A percentile compares a stretch with the other conserved stretches of the same genome.
These are phyloP conservation scores for Cercis canadensis DNA, from an alignment of 306 rosid genomes.

Conservation along the genomic window DNA sequence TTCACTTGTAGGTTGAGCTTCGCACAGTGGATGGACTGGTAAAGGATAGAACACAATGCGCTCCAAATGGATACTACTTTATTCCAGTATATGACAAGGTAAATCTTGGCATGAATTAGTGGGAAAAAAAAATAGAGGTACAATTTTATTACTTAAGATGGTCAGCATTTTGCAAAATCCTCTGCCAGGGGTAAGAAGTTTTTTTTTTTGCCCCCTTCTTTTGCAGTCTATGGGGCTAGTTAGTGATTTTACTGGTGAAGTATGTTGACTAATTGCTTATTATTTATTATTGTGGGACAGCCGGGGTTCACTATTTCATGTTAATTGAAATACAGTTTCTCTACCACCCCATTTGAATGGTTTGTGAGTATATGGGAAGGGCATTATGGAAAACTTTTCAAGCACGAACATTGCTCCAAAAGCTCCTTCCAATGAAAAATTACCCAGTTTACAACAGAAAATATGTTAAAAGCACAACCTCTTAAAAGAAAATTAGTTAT, in stretches of 20 bases:
- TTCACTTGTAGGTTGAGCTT: slow-evolving; percentile 81
- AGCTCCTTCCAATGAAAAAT: no score
- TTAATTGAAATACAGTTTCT: no score
- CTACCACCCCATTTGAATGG: no score
- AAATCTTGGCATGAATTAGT: slow-evolving; percentile 28
- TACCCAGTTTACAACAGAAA: no score
- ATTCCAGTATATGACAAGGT: slow-evolving; percentile 99
- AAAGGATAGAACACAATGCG: slow-evolving; percentile 95
- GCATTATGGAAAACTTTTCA: no score
- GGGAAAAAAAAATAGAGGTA: slow-evolving; percentile 1
- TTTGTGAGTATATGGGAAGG: no score
- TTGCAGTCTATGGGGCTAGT: not conserved
- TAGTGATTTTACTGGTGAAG: not conserved
- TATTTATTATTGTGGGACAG: no score
- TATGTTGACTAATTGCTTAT: no score
- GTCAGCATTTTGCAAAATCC: not conserved
- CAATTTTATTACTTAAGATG: slow-evolving; percentile 1
- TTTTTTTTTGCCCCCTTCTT: not conserved
- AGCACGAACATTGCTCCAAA: no score
- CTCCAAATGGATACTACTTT: slow-evolving; percentile 98
- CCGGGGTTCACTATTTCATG: no score
- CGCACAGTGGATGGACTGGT: slow-evolving; percentile 89
- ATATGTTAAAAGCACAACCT: no score
- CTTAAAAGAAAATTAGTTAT: no score
- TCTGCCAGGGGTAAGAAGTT: not conserved